A percentile compares a stretch with the other conserved stretches of the same genome.
Evolutionary conservation across 2,329 filamentous ascomycete species (phyloP).

Genomic region (Colletotrichum cuscutae): DNA sequence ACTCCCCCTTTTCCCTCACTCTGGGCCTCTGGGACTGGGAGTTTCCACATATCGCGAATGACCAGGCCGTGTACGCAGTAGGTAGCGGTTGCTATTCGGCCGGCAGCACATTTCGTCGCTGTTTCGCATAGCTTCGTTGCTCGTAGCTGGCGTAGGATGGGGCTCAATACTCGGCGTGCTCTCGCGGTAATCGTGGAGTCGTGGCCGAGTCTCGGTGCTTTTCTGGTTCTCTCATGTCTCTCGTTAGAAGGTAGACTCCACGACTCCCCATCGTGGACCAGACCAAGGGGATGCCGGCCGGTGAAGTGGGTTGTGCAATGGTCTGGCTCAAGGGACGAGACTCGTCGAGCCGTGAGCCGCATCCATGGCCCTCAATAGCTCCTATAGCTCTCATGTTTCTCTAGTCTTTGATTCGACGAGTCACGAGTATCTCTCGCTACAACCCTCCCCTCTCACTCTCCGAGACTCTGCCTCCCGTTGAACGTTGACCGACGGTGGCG

Average conservation of each 20-base stretch:
- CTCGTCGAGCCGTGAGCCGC: not conserved
- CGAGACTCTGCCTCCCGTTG: not conserved
- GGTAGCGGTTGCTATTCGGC: not conserved
- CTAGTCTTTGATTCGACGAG: not conserved
- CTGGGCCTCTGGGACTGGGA: too few species aligned
- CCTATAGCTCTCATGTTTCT: not conserved
- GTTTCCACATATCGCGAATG: not conserved
- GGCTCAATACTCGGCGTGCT: not conserved
- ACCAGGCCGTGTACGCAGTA: not conserved
- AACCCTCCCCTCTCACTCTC: not conserved
- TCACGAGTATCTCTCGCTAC: too few species aligned
- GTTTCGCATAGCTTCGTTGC: not conserved
- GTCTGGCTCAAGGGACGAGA: not conserved
- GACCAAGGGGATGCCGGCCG: not conserved
- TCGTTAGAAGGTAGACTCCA: not conserved
- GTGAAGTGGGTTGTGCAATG: not conserved
- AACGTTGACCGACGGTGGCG: not conserved
- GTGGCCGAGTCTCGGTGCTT: conserved; percentile 31
- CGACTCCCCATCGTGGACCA: not conserved
- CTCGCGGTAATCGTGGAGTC: conserved; percentile 13
- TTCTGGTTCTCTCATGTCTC: not conserved
- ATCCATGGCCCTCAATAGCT: not conserved
- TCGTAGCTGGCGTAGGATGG: not conserved
- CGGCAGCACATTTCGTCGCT: not conserved
- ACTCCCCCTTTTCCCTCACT: not conserved